Base-by-base conservation (phyloP, 331 rosid genomes). In the Quercus phellos region DNA sequence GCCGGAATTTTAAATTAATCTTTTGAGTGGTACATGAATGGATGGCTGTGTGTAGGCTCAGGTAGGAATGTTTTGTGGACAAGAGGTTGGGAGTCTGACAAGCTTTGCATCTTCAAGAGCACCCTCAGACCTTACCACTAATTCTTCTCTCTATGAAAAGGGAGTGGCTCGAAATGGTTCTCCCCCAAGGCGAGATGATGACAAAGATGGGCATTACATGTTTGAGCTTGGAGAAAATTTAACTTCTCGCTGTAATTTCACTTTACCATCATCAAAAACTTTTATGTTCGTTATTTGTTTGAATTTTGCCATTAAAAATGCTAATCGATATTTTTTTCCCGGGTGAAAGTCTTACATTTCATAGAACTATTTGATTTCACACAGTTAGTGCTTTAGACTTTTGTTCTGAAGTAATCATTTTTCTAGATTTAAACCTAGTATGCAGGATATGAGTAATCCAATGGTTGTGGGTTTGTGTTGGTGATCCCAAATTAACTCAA, bases 151-250 rank as follows among this genome's bases (percentile, higher is more conserved):
- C 35, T 80, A 82, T 87, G 88, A 82, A 69, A 92, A 91, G 90
- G 96, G 88, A 78, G 91, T 88, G 78, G 90, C 97, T 81, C 97
- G 84, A 79, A 90, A 92, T 90, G 91, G 93, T 86, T 94, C 99
- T 66, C 98, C 99, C 86, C 99, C 98, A 29, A 79, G 88, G 96
- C 90, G 99, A 68, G 96, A 90, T 74, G 99, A 94, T 91, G 99
- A 94, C 98, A 94, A 95, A 81, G 99, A 94, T 86, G 98, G 99
- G 56, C 99, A 94, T 94, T 92, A 94, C 98, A 89, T 88, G 82
- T 94, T 94, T 92, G 96, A 80, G 76, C 82, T 92, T 84, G 98
- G 99, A 86, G 98, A 94, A 16, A 94, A 94, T 92, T 89, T 94
- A 90, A 92, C 99, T 79, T 83, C 96, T 78, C 97, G 98, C 99